phyloP scores from a whole-genome alignment of 2,329 filamentous ascomycete genomes.

The Achaetomium macrosporum region DNA sequence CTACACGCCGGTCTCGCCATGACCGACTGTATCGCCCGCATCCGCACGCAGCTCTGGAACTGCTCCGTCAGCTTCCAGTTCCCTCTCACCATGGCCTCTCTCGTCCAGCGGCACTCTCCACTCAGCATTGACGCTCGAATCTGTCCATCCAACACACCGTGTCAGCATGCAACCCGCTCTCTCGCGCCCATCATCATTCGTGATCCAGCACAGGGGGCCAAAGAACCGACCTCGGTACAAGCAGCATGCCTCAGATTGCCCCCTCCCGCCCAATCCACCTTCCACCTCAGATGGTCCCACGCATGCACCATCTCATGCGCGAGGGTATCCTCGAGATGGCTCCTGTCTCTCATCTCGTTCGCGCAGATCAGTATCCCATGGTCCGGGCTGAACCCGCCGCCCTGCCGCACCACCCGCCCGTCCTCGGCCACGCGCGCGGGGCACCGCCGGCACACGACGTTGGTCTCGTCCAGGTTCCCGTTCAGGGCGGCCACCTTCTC shows the following conservation, averaged over 20 bases:
- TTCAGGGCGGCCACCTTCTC: conserved; percentile 76
- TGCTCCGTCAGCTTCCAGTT: conserved; percentile 90
- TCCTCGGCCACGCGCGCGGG: conserved; percentile 50
- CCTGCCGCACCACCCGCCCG: conserved; percentile 57
- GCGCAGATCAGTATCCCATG: conserved; percentile 90
- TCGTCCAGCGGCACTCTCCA: conserved; percentile 85
- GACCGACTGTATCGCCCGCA: conserved; percentile 74
- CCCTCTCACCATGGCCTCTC: conserved; percentile 76
- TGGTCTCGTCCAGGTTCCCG: conserved; percentile 64
- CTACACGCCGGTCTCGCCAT: conserved; percentile 72
- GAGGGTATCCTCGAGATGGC: conserved; percentile 87
- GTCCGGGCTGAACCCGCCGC: conserved; percentile 78
- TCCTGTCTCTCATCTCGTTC: conserved; percentile 75
- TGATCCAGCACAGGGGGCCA: too few relatives aligned
- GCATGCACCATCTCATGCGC: conserved; percentile 98
- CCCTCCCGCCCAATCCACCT: conserved; percentile 70
- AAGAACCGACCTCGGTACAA: conserved; percentile 75
- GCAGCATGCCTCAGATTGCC: conserved; percentile 81
- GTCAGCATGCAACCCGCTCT: conserved; percentile 13
- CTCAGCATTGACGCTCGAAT: conserved; percentile 90
- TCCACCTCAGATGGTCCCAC: conserved; percentile 88
- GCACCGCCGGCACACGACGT: conserved; percentile 80
- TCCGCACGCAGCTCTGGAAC: conserved; percentile 85
- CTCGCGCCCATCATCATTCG: too few relatives aligned
- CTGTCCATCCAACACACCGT: conserved; percentile 37